phyloP scores from a whole-genome alignment of 306 rosid species.

The Medicago arabica region DNA sequence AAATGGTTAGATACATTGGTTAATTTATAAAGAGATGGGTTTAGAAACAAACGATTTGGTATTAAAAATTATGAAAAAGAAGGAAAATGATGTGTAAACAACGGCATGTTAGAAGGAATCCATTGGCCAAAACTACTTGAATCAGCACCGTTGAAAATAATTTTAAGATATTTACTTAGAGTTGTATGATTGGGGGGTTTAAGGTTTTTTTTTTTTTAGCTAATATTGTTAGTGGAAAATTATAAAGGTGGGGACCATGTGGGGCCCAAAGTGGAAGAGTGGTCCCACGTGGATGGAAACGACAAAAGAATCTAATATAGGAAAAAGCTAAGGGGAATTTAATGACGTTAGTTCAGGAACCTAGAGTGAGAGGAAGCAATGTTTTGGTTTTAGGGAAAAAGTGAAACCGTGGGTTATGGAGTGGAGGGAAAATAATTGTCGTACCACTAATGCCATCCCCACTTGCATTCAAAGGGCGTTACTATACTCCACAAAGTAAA shows the following conservation, averaged over 20 bases:
- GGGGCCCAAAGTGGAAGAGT: not conserved
- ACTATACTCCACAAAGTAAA: not conserved
- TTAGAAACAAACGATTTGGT: not conserved
- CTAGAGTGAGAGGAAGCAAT: not conserved
- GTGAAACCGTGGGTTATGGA: conserved; percentile 4
- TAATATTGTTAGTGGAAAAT: not conserved
- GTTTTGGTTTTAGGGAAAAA: not conserved
- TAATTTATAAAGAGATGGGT: not conserved
- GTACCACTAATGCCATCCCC: not conserved
- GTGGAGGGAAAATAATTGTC: too few relatives aligned
- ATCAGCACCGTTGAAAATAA: conserved; percentile 3
- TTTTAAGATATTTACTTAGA: too few relatives aligned
- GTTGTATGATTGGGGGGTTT: not conserved
- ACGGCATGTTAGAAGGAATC: conserved; percentile 10
- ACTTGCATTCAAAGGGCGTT: not conserved
- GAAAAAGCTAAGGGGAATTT: not conserved
- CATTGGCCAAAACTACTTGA: conserved; percentile 2
- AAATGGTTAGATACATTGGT: not conserved
- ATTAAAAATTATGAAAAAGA: not conserved
- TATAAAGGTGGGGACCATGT: not conserved
- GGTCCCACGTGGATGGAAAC: conserved; percentile 1
- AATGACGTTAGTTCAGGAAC: not conserved
- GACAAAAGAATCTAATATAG: not conserved
- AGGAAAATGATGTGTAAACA: conserved; percentile 12
- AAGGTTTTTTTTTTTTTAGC: too few relatives aligned